Evolutionary conservation across 1,139 yeast genomes (phyloP), one percentile per base, ranked within the genome.

Genomic region (Schwanniomyces etchellsii): DNA sequence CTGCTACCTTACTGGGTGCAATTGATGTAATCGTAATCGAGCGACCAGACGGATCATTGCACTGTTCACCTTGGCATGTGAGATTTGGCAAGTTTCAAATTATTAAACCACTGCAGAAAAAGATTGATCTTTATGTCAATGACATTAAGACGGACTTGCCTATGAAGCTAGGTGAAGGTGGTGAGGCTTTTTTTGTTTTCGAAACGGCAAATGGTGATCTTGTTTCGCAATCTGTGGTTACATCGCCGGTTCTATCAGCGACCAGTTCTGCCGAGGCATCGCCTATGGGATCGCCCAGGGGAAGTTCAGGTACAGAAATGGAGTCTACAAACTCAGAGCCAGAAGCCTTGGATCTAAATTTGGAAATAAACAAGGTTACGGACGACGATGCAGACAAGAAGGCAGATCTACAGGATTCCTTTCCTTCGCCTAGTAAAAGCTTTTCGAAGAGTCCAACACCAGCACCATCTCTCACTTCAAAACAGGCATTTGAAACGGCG

Each of bases 1-100:
- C 98, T 2, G 89, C 97, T 2, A 91, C 98, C 1, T 68, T 91
- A 16, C 81, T 95, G 20, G 99, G 99, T 3, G 98, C 98, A 20
- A 91, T 91, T 54, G 99, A 91, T 57, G 88, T 93, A 37, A 86
- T 91, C 28, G 98, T 89, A 5, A 82, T 93, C n/a, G 96, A 91
- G 57, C 94, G 85, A 49, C 84, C 84, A 11, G 80, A 82, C 52
- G 82, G 81, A 29, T 76, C 85, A 18, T 60, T 88, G 31, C 82
- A 85, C 36, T 89, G 97, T 47, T 86, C 96, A 5, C 98, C 99
- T 5, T 93, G 94, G 69, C 99, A 91, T 57, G 84, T 91, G 26
- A 66, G 99, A 35, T 93, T 91, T 59, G 99, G 98, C 23, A 85
- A 85, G 61, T 85, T 91, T 55, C 94, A 89, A 47, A 70, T 91